phyloP scores from a whole-genome alignment of 139 green algal species.

The Closterium sp. region DNA sequence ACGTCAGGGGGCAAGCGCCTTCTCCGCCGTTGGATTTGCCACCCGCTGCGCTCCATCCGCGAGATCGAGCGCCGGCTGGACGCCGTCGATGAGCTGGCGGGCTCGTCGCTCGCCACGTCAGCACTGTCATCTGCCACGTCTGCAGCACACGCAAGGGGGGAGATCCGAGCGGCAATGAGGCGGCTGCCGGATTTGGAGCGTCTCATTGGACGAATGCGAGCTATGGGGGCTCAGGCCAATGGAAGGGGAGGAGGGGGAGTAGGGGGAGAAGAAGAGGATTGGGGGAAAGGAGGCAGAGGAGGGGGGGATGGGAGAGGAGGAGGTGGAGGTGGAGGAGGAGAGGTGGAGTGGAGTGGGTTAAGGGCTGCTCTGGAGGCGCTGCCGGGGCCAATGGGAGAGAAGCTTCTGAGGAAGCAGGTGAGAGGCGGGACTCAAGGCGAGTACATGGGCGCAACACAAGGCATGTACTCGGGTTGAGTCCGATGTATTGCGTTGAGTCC shows the following conservation, averaged over 20 bases:
- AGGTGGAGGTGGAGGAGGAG: not conserved
- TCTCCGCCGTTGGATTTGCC: conserved; percentile 85
- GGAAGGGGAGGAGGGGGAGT: not conserved
- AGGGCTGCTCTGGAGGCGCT: not conserved
- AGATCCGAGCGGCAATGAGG: conserved; percentile 62
- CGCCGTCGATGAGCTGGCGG: conserved; percentile 45
- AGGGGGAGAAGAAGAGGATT: not conserved
- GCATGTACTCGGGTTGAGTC: too few species aligned
- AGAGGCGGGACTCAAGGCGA: not conserved
- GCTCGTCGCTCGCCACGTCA: conserved; percentile 51
- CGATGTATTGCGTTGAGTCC: too few species aligned
- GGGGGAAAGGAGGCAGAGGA: not conserved
- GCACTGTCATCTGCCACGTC: not conserved
- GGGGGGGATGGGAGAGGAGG: not conserved
- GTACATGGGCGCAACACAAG: too few species aligned
- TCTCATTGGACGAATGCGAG: conserved; percentile 68
- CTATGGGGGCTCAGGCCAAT: conserved; percentile 1
- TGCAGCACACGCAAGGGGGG: not conserved
- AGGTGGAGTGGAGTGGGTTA: conserved; percentile 13
- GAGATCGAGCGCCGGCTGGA: conserved; percentile 71
- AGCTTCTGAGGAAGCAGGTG: not conserved
- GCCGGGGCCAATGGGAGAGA: not conserved
- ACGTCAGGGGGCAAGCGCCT: conserved; percentile 80
- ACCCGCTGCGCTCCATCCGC: conserved; percentile 66
- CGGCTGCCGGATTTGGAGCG: conserved; percentile 81